Percentiles rank a stretch among this genome's conserved stretches.
Conservation (phyloP, 129 eudicot genomes). For the Dittrichia graveolens region DNA sequence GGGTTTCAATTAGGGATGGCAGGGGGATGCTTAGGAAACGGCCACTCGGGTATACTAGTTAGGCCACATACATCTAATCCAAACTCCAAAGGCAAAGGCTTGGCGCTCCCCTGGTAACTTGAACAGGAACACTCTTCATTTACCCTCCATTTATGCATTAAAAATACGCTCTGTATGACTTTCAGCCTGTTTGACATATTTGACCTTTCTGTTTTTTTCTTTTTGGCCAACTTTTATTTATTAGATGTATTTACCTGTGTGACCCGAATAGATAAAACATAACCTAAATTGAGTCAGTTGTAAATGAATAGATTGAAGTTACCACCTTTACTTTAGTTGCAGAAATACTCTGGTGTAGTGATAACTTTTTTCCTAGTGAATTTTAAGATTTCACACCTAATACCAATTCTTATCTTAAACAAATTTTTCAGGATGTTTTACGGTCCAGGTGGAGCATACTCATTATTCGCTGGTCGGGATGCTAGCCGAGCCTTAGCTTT, state of each 20-base stretch:
- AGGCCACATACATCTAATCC: too few species aligned
- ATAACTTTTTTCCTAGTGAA: background rate
- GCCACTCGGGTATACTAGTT: too few species aligned
- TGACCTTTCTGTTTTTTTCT: too few species aligned
- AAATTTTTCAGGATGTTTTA: conserved; percentile 73
- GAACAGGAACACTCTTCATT: too few species aligned
- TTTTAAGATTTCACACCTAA: background rate
- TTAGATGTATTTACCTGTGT: too few species aligned
- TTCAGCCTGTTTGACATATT: background rate
- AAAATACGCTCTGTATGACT: background rate
- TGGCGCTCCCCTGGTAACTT: too few species aligned
- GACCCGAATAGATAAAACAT: too few species aligned
- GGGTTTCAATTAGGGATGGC: too few species aligned
- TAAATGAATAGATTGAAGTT: background rate
- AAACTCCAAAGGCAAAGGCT: too few species aligned
- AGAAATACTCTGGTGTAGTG: background rate
- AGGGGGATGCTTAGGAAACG: too few species aligned
- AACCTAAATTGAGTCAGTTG: background rate
- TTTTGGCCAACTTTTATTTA: too few species aligned
- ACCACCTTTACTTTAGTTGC: too few species aligned
- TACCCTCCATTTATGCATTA: background rate
- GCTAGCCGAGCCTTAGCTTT: conserved; percentile 91
- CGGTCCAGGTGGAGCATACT: conserved; percentile 94
- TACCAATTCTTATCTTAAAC: background rate
- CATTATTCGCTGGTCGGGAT: conserved; percentile 85